phyloP scores from a whole-genome alignment of 768 basidiomycete species.

The Phanerodontia chrysosporium region DNA sequence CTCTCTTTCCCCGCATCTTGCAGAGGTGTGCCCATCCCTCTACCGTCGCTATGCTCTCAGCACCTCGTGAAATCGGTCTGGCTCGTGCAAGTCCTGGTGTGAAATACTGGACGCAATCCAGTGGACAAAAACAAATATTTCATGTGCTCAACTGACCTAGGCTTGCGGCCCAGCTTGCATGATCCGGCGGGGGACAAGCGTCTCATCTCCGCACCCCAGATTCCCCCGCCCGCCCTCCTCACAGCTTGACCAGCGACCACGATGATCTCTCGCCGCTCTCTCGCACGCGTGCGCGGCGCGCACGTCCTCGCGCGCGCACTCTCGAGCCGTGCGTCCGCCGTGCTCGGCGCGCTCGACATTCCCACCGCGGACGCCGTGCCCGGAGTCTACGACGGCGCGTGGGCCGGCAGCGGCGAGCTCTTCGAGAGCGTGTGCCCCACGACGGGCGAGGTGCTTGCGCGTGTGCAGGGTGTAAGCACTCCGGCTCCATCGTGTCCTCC shows the following conservation, averaged over 20 bases:
- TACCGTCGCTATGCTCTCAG: not conserved
- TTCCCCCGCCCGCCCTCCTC: not conserved
- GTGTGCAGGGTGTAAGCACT: conserved; percentile 58
- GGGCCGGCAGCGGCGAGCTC: conserved; percentile 73
- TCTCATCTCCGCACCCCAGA: conserved; percentile 4
- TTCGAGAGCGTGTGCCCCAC: conserved; percentile 75
- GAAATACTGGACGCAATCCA: not conserved
- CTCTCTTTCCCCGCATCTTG: not conserved
- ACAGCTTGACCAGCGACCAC: not conserved
- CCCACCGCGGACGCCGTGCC: conserved; percentile 46
- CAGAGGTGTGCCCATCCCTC: no score
- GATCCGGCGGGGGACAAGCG: conserved; percentile 6
- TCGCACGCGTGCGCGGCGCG: not conserved
- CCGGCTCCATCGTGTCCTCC: not conserved
- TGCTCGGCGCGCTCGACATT: conserved; percentile 65
- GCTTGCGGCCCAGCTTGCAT: not conserved
- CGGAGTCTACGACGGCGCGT: conserved; percentile 81
- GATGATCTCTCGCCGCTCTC: not conserved
- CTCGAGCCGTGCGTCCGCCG: conserved; percentile 65
- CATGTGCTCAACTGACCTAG: not conserved
- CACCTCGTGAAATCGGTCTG: not conserved
- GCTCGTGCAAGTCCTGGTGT: not conserved
- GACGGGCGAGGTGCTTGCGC: conserved; percentile 81
- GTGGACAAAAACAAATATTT: not conserved
- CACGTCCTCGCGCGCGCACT: conserved; percentile 36